A percentile compares a stretch with the other conserved stretches of the same genome.
phyloP scores from a whole-genome alignment of 257 asterid species.

The Eustoma russellianum region DNA sequence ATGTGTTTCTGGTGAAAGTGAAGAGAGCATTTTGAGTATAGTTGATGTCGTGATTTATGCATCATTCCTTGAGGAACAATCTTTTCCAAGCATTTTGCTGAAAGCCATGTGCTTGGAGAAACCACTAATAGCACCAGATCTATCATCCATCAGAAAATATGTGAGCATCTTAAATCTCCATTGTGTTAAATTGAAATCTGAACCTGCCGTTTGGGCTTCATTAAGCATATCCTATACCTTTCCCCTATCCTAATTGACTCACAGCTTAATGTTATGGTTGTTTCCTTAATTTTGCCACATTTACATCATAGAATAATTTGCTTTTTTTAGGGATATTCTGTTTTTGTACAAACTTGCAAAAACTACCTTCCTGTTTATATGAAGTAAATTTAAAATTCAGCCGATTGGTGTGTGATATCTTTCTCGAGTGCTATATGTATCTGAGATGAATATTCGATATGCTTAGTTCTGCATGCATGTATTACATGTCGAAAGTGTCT shows the following conservation, averaged over 20 bases:
- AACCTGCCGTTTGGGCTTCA: background rate
- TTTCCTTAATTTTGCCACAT: background rate
- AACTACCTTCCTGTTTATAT: too few species aligned
- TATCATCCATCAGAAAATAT: conserved; percentile 55
- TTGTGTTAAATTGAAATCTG: conserved; percentile 3
- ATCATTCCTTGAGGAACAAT: conserved; percentile 65
- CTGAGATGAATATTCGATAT: background rate
- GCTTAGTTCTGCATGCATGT: too few species aligned
- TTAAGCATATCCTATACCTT: background rate
- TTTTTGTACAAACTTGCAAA: too few species aligned
- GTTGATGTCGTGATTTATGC: conserved; percentile 82
- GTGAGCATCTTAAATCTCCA: conserved; percentile 35
- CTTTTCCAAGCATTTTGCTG: conserved; percentile 67
- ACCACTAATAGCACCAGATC: conserved; percentile 77
- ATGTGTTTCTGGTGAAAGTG: conserved; percentile 37
- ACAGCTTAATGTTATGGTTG: background rate
- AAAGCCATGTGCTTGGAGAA: conserved; percentile 84
- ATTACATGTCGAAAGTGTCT: too few species aligned
- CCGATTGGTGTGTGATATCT: background rate
- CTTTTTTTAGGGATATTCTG: background rate
- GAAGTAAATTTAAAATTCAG: too few species aligned
- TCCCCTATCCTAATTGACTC: background rate
- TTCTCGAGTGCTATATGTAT: background rate
- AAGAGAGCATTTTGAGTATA: conserved; percentile 31
- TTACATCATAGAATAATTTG: background rate